Evolutionary conservation across 192 early-diverging fungal species (phyloP).

Genomic region (Rhizophagus sp.): DNA sequence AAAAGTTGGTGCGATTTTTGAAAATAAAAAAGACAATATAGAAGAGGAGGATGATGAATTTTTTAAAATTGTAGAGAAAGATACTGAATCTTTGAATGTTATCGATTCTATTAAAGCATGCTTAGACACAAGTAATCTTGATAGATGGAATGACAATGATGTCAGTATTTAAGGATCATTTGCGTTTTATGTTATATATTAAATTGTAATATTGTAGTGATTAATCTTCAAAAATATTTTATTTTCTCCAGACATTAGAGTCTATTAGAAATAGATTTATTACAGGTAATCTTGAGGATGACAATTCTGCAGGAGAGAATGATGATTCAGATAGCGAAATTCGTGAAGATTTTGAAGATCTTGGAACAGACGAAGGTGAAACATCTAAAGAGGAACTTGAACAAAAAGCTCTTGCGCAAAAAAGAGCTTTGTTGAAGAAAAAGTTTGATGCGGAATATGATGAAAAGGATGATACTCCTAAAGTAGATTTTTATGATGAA

Average conservation of each 20-base stretch:
- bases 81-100: constrained; percentile 34
- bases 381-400: constrained; percentile 60
- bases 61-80: constrained; percentile 52
- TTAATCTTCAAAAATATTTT: neutral
- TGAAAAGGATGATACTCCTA: constrained; percentile 56
- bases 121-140: constrained; percentile 56
- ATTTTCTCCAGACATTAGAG: constrained; percentile 50
- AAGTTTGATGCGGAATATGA: constrained; percentile 95
- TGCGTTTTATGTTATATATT: neutral
- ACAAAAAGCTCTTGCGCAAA: constrained; percentile 69
- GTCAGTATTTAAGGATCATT: constrained; percentile 33
- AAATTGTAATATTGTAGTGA: no score
- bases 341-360: constrained; percentile 78
- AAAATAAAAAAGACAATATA: constrained; percentile 42
- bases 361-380: constrained; percentile 56
- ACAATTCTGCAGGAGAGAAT: constrained; percentile 43
- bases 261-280: constrained; percentile 77
- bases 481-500: constrained; percentile 83
- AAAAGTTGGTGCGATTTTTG: constrained; percentile 35
- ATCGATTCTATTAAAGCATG: constrained; percentile 77
- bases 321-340: constrained; percentile 59
- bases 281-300: constrained; percentile 59
- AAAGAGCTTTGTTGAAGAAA: constrained; percentile 87
- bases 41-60: constrained; percentile 60
- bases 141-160: constrained; percentile 68